Evolutionary conservation across 257 asterid species (phyloP).

Genomic region (Nicotiana undulata): DNA sequence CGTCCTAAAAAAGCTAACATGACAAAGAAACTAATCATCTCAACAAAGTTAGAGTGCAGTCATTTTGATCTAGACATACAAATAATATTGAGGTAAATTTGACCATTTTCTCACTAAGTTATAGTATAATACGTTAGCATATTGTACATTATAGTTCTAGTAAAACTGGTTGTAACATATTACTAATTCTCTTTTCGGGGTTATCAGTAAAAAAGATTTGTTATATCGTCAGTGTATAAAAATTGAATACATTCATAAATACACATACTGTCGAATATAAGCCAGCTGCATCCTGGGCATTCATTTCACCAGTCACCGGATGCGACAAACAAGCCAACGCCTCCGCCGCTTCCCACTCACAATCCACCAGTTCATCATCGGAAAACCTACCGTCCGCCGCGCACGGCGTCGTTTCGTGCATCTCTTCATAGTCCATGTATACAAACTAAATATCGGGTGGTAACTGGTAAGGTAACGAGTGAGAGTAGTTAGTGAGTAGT

Average conservation of each 20-base stretch:
- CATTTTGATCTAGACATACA: too few species aligned
- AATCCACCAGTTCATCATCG: conserved; percentile 14
- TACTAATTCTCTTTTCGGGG: too few species aligned
- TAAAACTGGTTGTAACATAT: too few species aligned
- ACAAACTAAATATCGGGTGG: too few species aligned
- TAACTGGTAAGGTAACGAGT: too few species aligned
- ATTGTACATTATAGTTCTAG: too few species aligned
- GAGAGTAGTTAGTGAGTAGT: too few species aligned
- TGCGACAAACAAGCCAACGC: conserved; percentile 38
- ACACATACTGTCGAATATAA: background rate
- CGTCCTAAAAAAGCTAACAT: background rate
- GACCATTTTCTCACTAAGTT: too few species aligned
- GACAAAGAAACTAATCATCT: background rate
- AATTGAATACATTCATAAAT: background rate
- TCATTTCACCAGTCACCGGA: background rate
- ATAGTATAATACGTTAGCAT: too few species aligned
- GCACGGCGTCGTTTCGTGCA: background rate
- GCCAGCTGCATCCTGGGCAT: background rate
- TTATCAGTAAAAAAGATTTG: background rate
- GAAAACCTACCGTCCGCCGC: background rate
- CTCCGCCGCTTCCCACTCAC: conserved; percentile 52
- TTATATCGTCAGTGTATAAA: too few species aligned
- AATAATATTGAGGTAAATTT: too few species aligned
- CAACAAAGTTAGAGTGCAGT: too few species aligned
- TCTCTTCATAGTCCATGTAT: background rate